A percentile compares a stretch with the other conserved stretches of the same genome.
phyloP scores from a whole-genome alignment of 2,329 filamentous ascomycete species.

The Diaporthe humulicola region DNA sequence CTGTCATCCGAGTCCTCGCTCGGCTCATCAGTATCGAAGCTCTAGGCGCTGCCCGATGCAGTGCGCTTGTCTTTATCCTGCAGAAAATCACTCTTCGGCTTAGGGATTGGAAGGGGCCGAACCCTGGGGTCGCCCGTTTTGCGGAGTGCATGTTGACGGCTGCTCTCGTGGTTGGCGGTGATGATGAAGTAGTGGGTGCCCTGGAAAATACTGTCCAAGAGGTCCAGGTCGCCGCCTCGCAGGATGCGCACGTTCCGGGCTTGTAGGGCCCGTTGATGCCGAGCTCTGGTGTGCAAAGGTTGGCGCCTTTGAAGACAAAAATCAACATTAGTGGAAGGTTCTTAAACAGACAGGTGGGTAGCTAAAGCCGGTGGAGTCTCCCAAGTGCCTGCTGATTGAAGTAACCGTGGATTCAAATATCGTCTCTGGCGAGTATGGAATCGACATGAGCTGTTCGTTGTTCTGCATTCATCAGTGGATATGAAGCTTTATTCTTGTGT shows the following conservation, averaged over 20 bases:
- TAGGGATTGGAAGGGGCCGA: not conserved
- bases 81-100: not conserved
- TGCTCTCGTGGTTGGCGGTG: conserved; percentile 41
- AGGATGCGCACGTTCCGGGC: conserved; percentile 41
- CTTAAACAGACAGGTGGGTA: not conserved
- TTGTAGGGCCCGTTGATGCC: conserved; percentile 39
- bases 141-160: conserved; percentile 22
- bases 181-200: conserved; percentile 41
- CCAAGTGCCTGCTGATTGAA: not conserved
- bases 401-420: not conserved
- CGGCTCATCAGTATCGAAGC: not conserved
- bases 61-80: not conserved
- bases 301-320: conserved; percentile 12
- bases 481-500: not conserved
- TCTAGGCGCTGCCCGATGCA: not conserved
- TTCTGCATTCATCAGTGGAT: not conserved
- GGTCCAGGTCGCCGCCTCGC: conserved; percentile 38
- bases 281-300: conserved; percentile 41
- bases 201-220: conserved; percentile 39
- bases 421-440: not conserved
- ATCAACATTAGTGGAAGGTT: not conserved
- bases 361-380: not conserved
- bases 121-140: not conserved
- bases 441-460: not conserved
- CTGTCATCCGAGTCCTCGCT: not conserved